phyloP scores from a whole-genome alignment of 306 rosid species.

The Cercis canadensis region DNA sequence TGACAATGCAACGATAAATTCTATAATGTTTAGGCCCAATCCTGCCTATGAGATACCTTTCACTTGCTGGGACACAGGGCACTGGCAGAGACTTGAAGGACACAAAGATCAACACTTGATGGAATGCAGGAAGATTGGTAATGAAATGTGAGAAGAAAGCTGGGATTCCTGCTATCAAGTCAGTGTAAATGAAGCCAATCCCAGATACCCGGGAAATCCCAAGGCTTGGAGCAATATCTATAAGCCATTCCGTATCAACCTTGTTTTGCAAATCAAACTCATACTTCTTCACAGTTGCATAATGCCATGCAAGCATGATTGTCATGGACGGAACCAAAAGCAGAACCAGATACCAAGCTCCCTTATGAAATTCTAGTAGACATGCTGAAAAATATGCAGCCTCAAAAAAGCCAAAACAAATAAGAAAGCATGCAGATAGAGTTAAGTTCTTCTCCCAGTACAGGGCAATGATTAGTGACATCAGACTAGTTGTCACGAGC shows the following conservation, averaged over 20 bases:
- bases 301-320: conserved; percentile 81
- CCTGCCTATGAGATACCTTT: conserved; percentile 78
- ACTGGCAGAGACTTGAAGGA: conserved; percentile 77
- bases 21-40: conserved; percentile 61
- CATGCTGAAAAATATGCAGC: conserved; percentile 66
- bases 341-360: conserved; percentile 78
- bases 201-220: conserved; percentile 81
- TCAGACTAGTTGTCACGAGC: conserved; percentile 79
- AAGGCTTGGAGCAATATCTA: conserved; percentile 64
- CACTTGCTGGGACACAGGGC: conserved; percentile 63
- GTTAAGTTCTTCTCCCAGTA: conserved; percentile 72
- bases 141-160: conserved; percentile 88
- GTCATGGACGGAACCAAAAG: conserved; percentile 62
- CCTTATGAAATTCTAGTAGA: conserved; percentile 70
- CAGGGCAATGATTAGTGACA: conserved; percentile 77
- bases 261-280: conserved; percentile 77
- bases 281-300: conserved; percentile 80
- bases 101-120: conserved; percentile 75
- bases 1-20: conserved; percentile 78
- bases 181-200: conserved; percentile 81
- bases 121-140: conserved; percentile 83
- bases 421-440: conserved; percentile 56
- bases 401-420: conserved; percentile 68
- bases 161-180: conserved; percentile 76
- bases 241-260: conserved; percentile 77